Evolutionary conservation across 2,329 filamentous ascomycete genomes (phyloP), one percentile per base, ranked within the genome.

Genomic region (Venturiaceae sp.): DNA sequence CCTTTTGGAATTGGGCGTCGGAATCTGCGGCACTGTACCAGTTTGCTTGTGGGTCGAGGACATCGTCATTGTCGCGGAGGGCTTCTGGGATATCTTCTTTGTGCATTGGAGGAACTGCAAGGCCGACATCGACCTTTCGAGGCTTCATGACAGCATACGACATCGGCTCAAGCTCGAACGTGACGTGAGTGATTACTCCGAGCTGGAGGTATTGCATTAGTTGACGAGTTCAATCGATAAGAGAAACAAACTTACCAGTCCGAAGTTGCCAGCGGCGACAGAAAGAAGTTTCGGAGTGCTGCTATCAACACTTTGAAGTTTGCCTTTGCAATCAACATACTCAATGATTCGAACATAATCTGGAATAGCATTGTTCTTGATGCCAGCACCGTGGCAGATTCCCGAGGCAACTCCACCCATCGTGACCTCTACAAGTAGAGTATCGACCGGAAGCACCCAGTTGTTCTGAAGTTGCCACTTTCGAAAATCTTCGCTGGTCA

Each of bases 111-210:
- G 77, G 77, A 30, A 78, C 72, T 7, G 76, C 74, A 16, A 74
- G 65, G 7, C 71, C 66, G 11, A 75, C 69, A 44, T 72, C 70
- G 8, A 74, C 62, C 62, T 78, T 78, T n/a, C 66, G 61, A 1
- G 77, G 76, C 39, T 71, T 62, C 64, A 79, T 69, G n/a, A 74
- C 64, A 1, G 76, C 77, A 55, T 78, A 79, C 3, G 68, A 72
- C 75, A 80, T 77, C 0, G 72, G 68, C 44, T 76, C 72, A 16
- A 79, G 66, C 62, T 77, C 74, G 23, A 78, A 70, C 0, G 76
- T 78, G 47, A 79, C 68, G 62, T 80, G 75, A 1, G 77, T 80
- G 14, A 79, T 70, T 16, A 80, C 69, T 3, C 77, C 77, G 19
- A 79, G 69, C 2, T n/a, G n/a, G n/a, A n/a, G n/a, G n/a, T 39